A percentile compares a stretch with the other conserved stretches of the same genome.
These are phyloP conservation scores for Diplodia scrobiculata DNA, from an alignment of 2,329 filamentous ascomycete species.

Conservation along the genomic window DNA sequence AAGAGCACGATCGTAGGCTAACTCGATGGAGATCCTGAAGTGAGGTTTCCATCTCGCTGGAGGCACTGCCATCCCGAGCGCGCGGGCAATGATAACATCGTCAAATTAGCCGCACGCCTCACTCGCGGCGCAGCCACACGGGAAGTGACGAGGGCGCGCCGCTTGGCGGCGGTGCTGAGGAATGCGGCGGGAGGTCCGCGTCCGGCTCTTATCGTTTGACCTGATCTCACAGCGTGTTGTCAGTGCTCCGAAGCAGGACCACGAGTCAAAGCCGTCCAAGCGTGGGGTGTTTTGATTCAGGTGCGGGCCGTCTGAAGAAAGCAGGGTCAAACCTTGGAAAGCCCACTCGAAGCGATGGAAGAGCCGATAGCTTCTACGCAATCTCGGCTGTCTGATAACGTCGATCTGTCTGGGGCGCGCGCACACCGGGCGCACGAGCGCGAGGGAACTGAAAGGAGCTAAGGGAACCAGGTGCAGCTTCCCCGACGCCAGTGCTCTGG, in stretches of 20 bases:
- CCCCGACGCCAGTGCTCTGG: slow-evolving; percentile 42
- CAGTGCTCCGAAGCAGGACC: slow-evolving; percentile 12
- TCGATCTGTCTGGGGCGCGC: slow-evolving; percentile 35
- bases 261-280: slow-evolving; percentile 34
- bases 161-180: background rate
- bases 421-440: background rate
- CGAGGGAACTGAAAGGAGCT: slow-evolving; percentile 31
- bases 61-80: slow-evolving; percentile 23
- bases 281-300: slow-evolving; percentile 32
- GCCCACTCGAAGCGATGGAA: slow-evolving; percentile 34
- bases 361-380: slow-evolving; percentile 40
- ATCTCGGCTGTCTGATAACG: slow-evolving; percentile 42
- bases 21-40: slow-evolving; percentile 17
- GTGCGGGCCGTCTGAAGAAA: slow-evolving; percentile 35
- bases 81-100: slow-evolving; percentile 4
- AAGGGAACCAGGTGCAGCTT: slow-evolving; percentile 44
- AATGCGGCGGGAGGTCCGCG: background rate
- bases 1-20: slow-evolving; percentile 26
- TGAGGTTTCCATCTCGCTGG: slow-evolving; percentile 17
- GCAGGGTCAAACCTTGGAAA: slow-evolving; percentile 25
- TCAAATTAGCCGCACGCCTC: slow-evolving; percentile 19
- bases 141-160: background rate
- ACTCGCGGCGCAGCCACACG: background rate
- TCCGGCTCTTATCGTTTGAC: slow-evolving; percentile 16
- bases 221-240: slow-evolving; percentile 15